phyloP scores from a whole-genome alignment of 768 basidiomycete species.

The Phaeotremella skinneri region DNA sequence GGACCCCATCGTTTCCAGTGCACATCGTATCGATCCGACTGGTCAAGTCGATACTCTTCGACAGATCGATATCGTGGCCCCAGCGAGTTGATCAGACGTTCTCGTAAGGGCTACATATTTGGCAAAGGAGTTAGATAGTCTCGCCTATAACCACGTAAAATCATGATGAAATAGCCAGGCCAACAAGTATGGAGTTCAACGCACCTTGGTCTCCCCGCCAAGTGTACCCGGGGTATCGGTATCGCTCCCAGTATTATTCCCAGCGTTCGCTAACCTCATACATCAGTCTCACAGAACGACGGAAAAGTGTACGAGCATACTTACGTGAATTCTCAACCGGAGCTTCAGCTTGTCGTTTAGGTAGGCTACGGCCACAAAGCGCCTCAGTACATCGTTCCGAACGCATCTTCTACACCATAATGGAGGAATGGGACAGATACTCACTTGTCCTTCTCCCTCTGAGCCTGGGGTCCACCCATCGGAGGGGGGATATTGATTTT shows the following conservation, averaged over 20 bases:
- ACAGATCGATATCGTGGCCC: constrained; percentile 73
- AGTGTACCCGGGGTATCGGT: constrained; percentile 44
- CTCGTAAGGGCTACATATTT: constrained; percentile 55
- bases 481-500: constrained; percentile 48
- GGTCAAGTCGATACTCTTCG: constrained; percentile 72
- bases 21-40: constrained; percentile 71
- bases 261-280: constrained; percentile 17
- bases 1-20: constrained; percentile 99
- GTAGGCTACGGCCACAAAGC: constrained; percentile 25
- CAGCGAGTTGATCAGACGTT: constrained; percentile 64
- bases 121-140: too few relatives aligned
- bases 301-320: constrained; percentile 4
- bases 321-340: constrained; percentile 30
- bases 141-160: constrained; percentile 1
- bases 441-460: constrained; percentile 47
- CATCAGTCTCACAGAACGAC: neutral
- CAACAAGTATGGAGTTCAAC: neutral
- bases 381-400: constrained; percentile 1
- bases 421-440: constrained; percentile 7
- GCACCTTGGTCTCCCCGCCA: constrained; percentile 31
- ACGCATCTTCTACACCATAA: too few relatives aligned
- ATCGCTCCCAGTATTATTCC: constrained; percentile 29
- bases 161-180: neutral
- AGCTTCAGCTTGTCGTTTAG: constrained; percentile 36
- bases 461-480: constrained; percentile 10